A percentile compares a stretch with the other conserved stretches of the same genome.
These are phyloP conservation scores for Ophiosphaerella narmari DNA, from an alignment of 2,329 filamentous ascomycete species.

Conservation along the genomic window DNA sequence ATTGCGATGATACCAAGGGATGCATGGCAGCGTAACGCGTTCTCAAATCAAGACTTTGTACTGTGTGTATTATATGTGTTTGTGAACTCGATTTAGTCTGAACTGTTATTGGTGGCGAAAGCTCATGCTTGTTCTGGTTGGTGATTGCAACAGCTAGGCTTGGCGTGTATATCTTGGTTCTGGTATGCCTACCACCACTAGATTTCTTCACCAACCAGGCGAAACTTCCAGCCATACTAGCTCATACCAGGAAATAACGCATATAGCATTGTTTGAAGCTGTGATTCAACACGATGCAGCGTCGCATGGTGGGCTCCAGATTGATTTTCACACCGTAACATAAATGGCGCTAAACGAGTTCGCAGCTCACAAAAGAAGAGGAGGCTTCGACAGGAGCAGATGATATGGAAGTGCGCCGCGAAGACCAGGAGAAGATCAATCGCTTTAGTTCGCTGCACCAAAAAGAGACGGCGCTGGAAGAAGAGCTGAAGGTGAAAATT, in stretches of 20 bases:
- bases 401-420: constrained; percentile 90
- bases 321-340: constrained; percentile 6
- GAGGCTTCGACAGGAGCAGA: constrained; percentile 74
- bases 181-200: too few species aligned
- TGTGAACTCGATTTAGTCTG: too few species aligned
- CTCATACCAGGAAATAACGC: too few species aligned
- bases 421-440: constrained; percentile 99
- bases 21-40: not conserved
- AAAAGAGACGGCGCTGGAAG: constrained; percentile 76
- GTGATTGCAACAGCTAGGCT: not conserved
- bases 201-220: too few species aligned
- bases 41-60: not conserved
- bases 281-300: constrained; percentile 40
- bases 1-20: constrained; percentile 10
- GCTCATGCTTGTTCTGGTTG: too few species aligned
- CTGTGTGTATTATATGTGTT: not conserved
- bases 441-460: constrained; percentile 94
- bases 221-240: too few species aligned
- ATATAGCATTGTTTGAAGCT: too few species aligned
- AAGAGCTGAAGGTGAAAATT: constrained; percentile 78
- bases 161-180: not conserved
- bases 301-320: constrained; percentile 51
- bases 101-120: too few species aligned
- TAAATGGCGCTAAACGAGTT: constrained; percentile 19
- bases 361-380: constrained; percentile 88